Evolutionary conservation across 2,329 filamentous ascomycete genomes (phyloP), one percentile per base, ranked within the genome.

Genomic region (Stachybotrys chartarum): DNA sequence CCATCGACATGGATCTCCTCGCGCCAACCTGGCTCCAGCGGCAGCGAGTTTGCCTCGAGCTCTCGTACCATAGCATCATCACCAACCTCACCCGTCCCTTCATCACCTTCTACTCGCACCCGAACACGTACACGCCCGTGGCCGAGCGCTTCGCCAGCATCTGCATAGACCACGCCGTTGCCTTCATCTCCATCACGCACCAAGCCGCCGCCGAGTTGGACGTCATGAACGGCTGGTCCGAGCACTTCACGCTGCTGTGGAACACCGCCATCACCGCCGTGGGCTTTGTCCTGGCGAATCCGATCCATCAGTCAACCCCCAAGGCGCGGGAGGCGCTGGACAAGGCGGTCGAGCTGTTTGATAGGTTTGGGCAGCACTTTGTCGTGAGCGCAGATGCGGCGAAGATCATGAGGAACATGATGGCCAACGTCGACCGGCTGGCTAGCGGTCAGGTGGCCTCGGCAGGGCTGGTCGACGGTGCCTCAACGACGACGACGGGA

Each of bases 11-110:
- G 17, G 58, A 60, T 5, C 55, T 53, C 12, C 71, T 70, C 50
- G 67, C 70, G 1, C 73, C 74, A 1, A 57, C 64, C 1, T 76
- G 75, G 74, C 64, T 76, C 1, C 72, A 75, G 56, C 67, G 63
- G 3, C 64, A 66, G 51, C 72, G 73, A 3, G 54, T 77, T 0
- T 64, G 71, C n/a, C 64, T 77, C 1, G 73, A 77, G 55, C 58
- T 75, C 2, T 60, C 68, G 30, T 76, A 76, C 55, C 73, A 76
- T 55, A 70, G 70, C 51, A 57, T 75, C 8, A 61, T 56, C 45
- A 61, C 68, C 24, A 72, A 70, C 54, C 63, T 75, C 7, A 70
- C 68, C 50, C 72, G 74, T 5, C 72, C 71, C 1, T 71, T 74
- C 32, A 71, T 77, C 49, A 63, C 61, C 51, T 76, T 75, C 46